phyloP scores from a whole-genome alignment of 352 stramenopile genomes.

The Phytophthora palmivora region DNA sequence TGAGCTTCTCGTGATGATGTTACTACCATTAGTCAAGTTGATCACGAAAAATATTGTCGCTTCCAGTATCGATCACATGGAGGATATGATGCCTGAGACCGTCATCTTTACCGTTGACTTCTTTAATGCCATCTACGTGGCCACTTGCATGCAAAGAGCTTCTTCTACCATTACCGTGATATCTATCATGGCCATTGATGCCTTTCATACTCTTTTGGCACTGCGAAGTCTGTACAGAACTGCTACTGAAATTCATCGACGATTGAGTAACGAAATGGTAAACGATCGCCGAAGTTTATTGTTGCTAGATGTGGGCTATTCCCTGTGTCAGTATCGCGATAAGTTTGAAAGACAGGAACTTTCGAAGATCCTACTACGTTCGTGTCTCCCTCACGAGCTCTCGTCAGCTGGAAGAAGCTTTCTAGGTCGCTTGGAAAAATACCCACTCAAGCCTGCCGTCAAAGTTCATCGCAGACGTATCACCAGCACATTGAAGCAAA shows the following conservation, averaged over 20 bases:
- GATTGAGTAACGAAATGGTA: constrained; percentile 5
- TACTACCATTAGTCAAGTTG: constrained; percentile 24
- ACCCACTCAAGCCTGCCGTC: constrained; percentile 17
- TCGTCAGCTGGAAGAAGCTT: constrained; percentile 9
- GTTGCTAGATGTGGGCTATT: constrained; percentile 10
- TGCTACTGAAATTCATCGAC: constrained; percentile 4
- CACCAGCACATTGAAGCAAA: background rate
- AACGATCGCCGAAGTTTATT: background rate
- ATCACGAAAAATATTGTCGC: constrained; percentile 30
- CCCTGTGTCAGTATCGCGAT: constrained; percentile 13
- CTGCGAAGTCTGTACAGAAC: constrained; percentile 6
- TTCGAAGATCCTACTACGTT: constrained; percentile 24
- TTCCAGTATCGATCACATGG: constrained; percentile 26
- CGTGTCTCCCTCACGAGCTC: constrained; percentile 23
- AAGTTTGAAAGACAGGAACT: constrained; percentile 19
- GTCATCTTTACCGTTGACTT: constrained; percentile 57
- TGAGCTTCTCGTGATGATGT: constrained; percentile 11
- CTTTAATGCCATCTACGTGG: constrained; percentile 52
- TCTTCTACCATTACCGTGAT: constrained; percentile 1
- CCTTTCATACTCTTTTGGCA: constrained; percentile 2
- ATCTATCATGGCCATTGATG: constrained; percentile 7
- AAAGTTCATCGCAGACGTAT: constrained; percentile 16
- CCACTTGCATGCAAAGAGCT: constrained; percentile 21
- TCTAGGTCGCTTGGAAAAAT: constrained; percentile 20
- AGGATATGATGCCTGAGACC: constrained; percentile 42